Evolutionary conservation across 345 rosid genomes (phyloP), one percentile per base, ranked within the genome.

Genomic region (Populus deltoides): DNA sequence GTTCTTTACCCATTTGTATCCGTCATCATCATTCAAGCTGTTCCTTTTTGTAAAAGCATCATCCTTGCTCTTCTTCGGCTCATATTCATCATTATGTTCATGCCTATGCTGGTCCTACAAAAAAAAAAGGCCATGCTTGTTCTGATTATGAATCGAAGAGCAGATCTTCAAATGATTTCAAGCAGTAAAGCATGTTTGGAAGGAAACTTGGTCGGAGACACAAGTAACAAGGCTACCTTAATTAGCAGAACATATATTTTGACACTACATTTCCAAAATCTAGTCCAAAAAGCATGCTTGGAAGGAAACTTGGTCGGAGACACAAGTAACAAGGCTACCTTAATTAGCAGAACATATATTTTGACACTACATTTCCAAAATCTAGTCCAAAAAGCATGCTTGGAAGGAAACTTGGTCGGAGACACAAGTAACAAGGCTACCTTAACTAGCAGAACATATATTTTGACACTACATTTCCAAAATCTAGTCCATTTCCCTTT

Each of bases 61-160:
- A 29, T 25, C 38, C 53, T 47, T 63, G 65, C 29, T 33, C 9
- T 59, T 25, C 63, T 59, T 59, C 15, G 5, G 63, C 29, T 59
- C 25, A 12, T 24, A n/a, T n/a, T 8, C 63, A 59, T 59, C 63
- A 24, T 59, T 59, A 59, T 12, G 25, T 36, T 29, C 53, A 9
- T 65, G 71, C 69, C 36, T 36, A 11, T 55, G 66, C 70, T 76
- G 81, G 43, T 61, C 77, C 91, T 84, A 86, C 66, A 75, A 59
- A 71, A 65, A 75, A 59, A 59, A 25, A 39, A 66, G 25, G 27
- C 16, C 61, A 33, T 6, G 10, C 27, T 24, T 15, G 20, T 55
- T 25, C 62, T n/a, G 45, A 57, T 43, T 8, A 78, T 70, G 53
- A 24, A 0, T 7, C 5, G 17, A 16, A 55, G n/a, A 72, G 6